phyloP scores from a whole-genome alignment of 805 yeast genomes.

The Wickerhamiella galacta region DNA sequence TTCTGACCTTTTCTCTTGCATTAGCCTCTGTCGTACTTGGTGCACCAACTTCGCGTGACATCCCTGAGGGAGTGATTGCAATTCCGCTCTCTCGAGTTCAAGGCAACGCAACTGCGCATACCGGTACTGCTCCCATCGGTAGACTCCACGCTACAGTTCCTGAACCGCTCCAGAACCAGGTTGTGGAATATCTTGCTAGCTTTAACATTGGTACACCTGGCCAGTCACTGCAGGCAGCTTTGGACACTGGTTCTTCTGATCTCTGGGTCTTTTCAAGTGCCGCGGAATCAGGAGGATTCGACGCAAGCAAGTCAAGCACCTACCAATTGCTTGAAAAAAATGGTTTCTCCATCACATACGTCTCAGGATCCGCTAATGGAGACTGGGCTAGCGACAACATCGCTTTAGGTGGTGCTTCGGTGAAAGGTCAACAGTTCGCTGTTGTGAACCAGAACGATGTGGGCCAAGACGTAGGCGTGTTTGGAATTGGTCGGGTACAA shows the following conservation, averaged over 20 bases:
- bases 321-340: slow-evolving; percentile 7
- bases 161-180: too few relatives aligned
- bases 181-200: not conserved
- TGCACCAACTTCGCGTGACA: not conserved
- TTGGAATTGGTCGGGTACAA: slow-evolving; percentile 19
- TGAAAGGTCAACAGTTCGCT: slow-evolving; percentile 46
- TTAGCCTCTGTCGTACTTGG: not conserved
- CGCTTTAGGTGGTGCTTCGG: slow-evolving; percentile 31
- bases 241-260: slow-evolving; percentile 45
- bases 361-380: slow-evolving; percentile 27
- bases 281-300: slow-evolving; percentile 11
- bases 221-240: not conserved
- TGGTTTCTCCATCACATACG: slow-evolving; percentile 5
- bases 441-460: slow-evolving; percentile 50
- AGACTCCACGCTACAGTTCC: too few relatives aligned
- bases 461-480: slow-evolving; percentile 16
- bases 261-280: too few relatives aligned
- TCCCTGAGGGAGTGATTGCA: not conserved
- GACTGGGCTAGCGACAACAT: slow-evolving; percentile 46
- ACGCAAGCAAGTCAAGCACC: slow-evolving; percentile 13
- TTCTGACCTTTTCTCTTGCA: not conserved
- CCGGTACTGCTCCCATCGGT: too few relatives aligned
- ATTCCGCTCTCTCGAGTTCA: not conserved
- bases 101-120: too few relatives aligned
- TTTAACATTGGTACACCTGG: not conserved